A percentile compares a stretch with the other conserved stretches of the same genome.
phyloP scores from a whole-genome alignment of 2,329 filamentous ascomycete species.

The Epichloe scottii region DNA sequence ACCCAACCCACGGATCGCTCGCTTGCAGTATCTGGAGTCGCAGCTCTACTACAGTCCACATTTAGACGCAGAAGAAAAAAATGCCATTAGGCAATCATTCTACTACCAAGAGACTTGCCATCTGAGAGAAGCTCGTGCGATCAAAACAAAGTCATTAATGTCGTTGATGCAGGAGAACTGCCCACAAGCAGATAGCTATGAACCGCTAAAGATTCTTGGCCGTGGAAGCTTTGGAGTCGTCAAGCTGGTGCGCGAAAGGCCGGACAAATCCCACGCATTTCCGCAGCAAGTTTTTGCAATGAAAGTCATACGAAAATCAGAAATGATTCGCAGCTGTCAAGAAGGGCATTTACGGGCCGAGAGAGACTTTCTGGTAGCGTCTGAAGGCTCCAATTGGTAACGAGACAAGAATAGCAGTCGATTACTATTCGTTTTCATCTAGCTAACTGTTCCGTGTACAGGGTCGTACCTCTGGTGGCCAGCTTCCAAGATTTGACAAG shows the following conservation, averaged over 20 bases:
- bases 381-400: conserved; percentile 72
- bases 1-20: conserved; percentile 20
- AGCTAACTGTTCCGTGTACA: conserved; percentile 14
- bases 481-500: conserved; percentile 80
- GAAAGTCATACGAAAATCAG: conserved; percentile 91
- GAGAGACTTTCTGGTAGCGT: conserved; percentile 79
- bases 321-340: conserved; percentile 83
- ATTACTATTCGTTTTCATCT: background rate
- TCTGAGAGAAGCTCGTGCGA: conserved; percentile 59
- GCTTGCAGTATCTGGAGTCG: conserved; percentile 23
- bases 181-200: conserved; percentile 39
- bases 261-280: conserved; percentile 15
- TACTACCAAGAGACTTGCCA: conserved; percentile 57
- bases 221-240: conserved; percentile 95
- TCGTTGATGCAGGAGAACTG: conserved; percentile 6
- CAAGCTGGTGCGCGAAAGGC: conserved; percentile 62
- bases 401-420: conserved; percentile 7
- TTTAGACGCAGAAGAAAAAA: conserved; percentile 42
- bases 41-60: conserved; percentile 44
- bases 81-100: conserved; percentile 45
- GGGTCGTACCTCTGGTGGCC: conserved; percentile 75
- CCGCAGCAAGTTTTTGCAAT: conserved; percentile 66
- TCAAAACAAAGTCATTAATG: conserved; percentile 27
- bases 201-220: conserved; percentile 69
- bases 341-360: conserved; percentile 88